Base-by-base conservation (phyloP, 345 rosid species). In the Zanthoxylum bungeanum region DNA sequence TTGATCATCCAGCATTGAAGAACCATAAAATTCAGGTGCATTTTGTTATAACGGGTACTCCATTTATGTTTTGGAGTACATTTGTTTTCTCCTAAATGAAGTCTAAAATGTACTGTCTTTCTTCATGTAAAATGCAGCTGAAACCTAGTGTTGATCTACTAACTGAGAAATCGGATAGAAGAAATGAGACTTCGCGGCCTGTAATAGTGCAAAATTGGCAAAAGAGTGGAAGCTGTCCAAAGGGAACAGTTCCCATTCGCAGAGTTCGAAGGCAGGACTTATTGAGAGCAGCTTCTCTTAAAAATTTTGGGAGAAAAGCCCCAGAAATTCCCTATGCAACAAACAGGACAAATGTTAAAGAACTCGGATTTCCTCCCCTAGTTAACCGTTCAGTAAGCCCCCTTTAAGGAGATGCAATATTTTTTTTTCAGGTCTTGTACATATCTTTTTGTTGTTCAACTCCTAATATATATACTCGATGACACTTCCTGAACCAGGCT, bases 231-330 rank as follows among this genome's bases (percentile, higher is more conserved):
- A 40, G 36, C 10, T 88, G 89, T 73, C 90, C 85, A 0, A 3
- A 34, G 0, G 86, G 89, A 65, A 86, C 88, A 4, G 55, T 88
- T 63, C 88, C 87, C 4, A 73, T 88, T 44, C 82, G 86, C 47
- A 75, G 86, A 73, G 77, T 83, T 30, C 68, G 12, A 55, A 65
- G 65, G 50, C 56, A 70, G 64, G 90, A 84, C 63, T 60, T 86
- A n/a, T 33, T 70, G 9, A 83, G 87, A 76, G 78, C 79, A 21
- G 65, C 77, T 60, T 78, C 85, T 17, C 68, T 57, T 4, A 51
- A 75, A 10, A 33, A 24, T 0, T 78, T 75, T 60, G 87, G 85
- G 0, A 83, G 61, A 58, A 79, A 75, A 67, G 16, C 79, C 56
- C 80, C 33, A 22, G 24, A 24, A 56, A 39, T 17, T 39, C 11